These are phyloP conservation scores for Inga laurina DNA, from an alignment of 306 rosid species.

Conservation along the genomic window DNA sequence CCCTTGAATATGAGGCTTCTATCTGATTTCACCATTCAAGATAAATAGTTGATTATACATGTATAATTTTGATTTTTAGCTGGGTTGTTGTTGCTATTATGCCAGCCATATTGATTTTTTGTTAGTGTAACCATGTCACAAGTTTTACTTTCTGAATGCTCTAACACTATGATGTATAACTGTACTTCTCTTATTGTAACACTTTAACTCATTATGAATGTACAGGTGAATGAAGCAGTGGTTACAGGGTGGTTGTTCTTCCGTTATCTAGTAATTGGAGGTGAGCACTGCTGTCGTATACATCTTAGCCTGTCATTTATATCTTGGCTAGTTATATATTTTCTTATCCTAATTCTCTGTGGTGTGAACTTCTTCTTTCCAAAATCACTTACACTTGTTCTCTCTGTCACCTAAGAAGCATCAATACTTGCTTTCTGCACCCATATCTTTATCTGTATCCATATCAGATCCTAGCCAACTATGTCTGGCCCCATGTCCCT, in stretches of 20 bases:
- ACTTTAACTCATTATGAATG: constrained; percentile 28
- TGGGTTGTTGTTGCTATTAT: background rate
- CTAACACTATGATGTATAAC: background rate
- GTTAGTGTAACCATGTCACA: background rate
- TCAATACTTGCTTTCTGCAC: background rate
- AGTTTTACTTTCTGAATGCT: background rate
- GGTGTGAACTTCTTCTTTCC: background rate
- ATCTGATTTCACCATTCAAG: constrained; percentile 17
- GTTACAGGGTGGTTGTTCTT: constrained; percentile 98
- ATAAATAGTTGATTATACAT: constrained; percentile 6
- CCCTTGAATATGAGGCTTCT: constrained; percentile 23
- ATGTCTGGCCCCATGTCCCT: background rate
- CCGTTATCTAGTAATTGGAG: constrained; percentile 98
- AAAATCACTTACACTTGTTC: background rate
- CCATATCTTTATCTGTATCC: background rate
- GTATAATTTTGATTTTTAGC: background rate
- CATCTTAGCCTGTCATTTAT: constrained; percentile 10
- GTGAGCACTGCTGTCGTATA: constrained; percentile 43
- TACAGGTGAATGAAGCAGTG: constrained; percentile 94
- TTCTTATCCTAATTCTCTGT: background rate
- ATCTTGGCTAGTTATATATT: background rate
- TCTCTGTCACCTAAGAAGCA: background rate
- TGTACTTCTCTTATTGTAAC: background rate
- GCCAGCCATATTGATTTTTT: background rate
- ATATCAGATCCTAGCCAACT: background rate